Conservation (phyloP, 2,329 filamentous ascomycete species). For the Fonsecaea monophora region DNA sequence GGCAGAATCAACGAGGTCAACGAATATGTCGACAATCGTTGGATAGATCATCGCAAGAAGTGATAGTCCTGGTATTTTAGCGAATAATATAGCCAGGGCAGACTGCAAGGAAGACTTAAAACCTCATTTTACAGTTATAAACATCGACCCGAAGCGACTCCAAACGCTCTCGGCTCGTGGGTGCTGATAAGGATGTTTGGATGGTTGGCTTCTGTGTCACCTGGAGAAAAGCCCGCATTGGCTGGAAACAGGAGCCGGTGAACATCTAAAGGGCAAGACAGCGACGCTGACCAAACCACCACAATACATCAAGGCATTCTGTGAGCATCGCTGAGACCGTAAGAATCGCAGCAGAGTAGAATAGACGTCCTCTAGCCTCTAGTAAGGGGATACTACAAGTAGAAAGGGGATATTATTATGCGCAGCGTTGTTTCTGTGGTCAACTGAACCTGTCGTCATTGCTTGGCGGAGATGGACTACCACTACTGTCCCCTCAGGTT, state of each 20-base stretch:
- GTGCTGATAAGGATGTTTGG: no score
- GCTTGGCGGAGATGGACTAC: constrained; percentile 15
- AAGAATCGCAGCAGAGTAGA: neutral
- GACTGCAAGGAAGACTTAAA: neutral
- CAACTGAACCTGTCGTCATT: constrained; percentile 8
- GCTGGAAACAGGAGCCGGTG: neutral
- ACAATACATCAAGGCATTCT: neutral
- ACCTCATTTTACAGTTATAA: neutral
- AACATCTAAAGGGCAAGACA: neutral
- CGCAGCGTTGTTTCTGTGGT: neutral
- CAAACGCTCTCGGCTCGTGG: no score
- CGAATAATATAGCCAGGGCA: neutral
- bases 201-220: neutral
- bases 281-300: neutral
- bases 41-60: neutral
- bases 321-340: neutral
- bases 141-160: neutral
- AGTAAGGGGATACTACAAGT: neutral
- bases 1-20: neutral
- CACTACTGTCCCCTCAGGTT: constrained; percentile 1
- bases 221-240: neutral
- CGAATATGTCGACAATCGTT: neutral
- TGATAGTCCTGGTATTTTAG: neutral
- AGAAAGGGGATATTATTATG: neutral
- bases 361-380: neutral